These are phyloP conservation scores for Zymoseptoria passerinii DNA, from an alignment of 2,329 filamentous ascomycete species.

Conservation along the genomic window DNA sequence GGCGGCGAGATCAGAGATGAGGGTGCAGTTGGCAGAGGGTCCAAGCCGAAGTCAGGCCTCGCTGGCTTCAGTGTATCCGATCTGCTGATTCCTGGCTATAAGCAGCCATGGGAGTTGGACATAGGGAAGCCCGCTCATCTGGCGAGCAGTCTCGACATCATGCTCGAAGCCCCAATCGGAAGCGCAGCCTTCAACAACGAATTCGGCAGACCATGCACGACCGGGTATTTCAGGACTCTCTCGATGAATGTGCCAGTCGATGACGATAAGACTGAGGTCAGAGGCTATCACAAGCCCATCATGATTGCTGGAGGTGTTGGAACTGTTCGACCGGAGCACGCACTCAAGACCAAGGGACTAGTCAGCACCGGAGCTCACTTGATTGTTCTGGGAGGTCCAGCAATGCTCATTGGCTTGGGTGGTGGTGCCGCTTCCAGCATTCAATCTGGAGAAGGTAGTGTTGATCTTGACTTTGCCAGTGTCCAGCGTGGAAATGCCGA, in stretches of 20 bases:
- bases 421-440: conserved; percentile 92
- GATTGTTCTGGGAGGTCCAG: conserved; percentile 87
- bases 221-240: conserved; percentile 86
- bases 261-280: conserved; percentile 58
- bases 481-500: conserved; percentile 96
- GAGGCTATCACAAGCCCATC: conserved; percentile 96
- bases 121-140: conserved; percentile 86
- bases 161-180: conserved; percentile 93
- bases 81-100: conserved; percentile 74
- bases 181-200: conserved; percentile 97
- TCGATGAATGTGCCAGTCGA: conserved; percentile 59
- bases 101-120: conserved; percentile 82
- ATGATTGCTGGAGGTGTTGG: conserved; percentile 96
- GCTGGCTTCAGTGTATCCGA: conserved; percentile 94
- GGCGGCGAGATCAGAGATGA: conserved; percentile 95
- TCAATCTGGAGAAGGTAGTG: conserved; percentile 76
- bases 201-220: conserved; percentile 81
- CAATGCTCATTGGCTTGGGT: conserved; percentile 94
- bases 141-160: conserved; percentile 89
- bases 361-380: conserved; percentile 84
- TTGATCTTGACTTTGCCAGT: conserved; percentile 92
- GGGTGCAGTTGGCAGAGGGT: conserved; percentile 86
- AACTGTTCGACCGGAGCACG: conserved; percentile 82
- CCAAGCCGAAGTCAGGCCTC: conserved; percentile 84
- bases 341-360: conserved; percentile 69